A percentile compares a stretch with the other conserved stretches of the same genome.
Conservation (phyloP, 2,329 filamentous ascomycete species). For the Triangularia verruculosa region DNA sequence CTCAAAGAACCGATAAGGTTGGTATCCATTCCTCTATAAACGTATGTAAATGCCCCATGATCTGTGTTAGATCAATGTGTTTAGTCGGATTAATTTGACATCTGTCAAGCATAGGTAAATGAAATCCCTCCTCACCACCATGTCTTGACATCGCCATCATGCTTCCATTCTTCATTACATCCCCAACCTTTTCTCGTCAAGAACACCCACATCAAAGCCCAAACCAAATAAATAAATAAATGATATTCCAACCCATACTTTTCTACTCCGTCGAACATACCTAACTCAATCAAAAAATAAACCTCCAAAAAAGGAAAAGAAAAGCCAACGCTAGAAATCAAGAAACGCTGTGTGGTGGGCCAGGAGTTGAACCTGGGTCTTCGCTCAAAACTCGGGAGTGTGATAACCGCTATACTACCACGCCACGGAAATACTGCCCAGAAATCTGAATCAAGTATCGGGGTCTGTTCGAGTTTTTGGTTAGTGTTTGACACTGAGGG, state of each 20-base stretch:
- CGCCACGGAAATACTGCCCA: not conserved
- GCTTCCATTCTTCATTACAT: not conserved
- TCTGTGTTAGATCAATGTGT: too few species aligned
- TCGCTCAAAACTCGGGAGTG: not conserved
- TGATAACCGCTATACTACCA: not conserved
- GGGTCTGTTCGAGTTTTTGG: not conserved
- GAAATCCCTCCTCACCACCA: not conserved
- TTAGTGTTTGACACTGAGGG: too few species aligned
- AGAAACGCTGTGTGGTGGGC: too few species aligned
- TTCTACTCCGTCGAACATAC: too few species aligned
- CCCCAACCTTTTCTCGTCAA: not conserved
- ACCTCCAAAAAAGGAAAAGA: too few species aligned
- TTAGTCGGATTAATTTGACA: not conserved
- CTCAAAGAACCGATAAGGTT: too few species aligned
- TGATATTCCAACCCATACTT: too few species aligned
- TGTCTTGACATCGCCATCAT: not conserved
- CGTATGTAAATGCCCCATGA: not conserved
- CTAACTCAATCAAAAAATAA: too few species aligned
- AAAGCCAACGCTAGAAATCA: too few species aligned
- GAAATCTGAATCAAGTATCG: not conserved
- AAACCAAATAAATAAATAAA: too few species aligned
- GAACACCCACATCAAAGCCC: too few species aligned
- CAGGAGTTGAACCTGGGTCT: not conserved
- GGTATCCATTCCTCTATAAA: not conserved
- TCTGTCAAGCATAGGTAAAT: not conserved